These are phyloP conservation scores for Alternaria novae-zelandiae DNA, from an alignment of 2,329 filamentous ascomycete genomes.

Conservation along the genomic window DNA sequence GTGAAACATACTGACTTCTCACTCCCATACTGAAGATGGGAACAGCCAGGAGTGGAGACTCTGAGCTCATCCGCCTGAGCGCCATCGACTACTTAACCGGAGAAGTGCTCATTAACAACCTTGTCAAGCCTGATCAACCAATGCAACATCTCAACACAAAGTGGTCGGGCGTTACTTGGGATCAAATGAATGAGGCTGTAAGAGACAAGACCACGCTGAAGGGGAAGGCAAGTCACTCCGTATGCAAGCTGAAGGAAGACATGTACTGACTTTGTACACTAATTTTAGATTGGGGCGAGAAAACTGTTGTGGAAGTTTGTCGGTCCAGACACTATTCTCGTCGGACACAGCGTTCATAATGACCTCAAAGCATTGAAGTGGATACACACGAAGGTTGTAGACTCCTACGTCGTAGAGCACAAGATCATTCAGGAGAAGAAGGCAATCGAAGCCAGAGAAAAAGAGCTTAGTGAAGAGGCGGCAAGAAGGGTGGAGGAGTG, in stretches of 20 bases:
- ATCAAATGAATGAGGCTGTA: conserved; percentile 49
- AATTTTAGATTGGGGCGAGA: conserved; percentile 46
- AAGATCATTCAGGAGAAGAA: conserved; percentile 8
- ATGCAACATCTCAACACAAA: conserved; percentile 60
- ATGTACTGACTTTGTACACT: background rate
- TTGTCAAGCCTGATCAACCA: conserved; percentile 56
- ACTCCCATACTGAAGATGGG: conserved; percentile 53
- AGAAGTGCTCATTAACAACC: conserved; percentile 56
- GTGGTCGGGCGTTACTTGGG: conserved; percentile 57
- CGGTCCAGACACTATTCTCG: conserved; percentile 55
- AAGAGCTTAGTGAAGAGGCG: background rate
- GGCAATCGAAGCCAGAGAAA: conserved; percentile 6
- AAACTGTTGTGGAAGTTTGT: conserved; percentile 54
- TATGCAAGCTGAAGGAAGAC: background rate
- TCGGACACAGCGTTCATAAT: conserved; percentile 55
- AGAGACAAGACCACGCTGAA: conserved; percentile 45
- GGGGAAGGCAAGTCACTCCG: conserved; percentile 39
- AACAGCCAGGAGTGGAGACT: conserved; percentile 51
- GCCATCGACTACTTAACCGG: conserved; percentile 59
- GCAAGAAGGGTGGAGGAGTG: background rate
- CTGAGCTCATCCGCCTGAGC: conserved; percentile 61
- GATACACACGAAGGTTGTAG: conserved; percentile 56
- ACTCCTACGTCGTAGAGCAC: conserved; percentile 49
- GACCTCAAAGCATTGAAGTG: conserved; percentile 57
- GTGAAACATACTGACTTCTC: background rate